Conservation (phyloP, 257 asterid species). For the Nicotiana otophora region DNA sequence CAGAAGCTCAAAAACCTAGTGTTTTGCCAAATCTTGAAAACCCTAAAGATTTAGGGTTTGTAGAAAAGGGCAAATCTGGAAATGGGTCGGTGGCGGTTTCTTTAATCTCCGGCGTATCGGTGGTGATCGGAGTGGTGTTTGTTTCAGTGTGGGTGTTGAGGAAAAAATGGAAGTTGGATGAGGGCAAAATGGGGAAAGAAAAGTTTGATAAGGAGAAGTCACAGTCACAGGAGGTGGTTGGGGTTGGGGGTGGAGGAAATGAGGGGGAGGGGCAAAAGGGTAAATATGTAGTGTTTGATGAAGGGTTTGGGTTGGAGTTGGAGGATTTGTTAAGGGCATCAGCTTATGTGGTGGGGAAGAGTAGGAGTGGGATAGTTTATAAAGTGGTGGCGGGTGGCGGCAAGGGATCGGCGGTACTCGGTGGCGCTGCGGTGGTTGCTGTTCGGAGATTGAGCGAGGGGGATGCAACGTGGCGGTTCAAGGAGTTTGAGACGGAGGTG, state of each 20-base stretch:
- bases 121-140: constrained; percentile 48
- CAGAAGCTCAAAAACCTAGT: constrained; percentile 59
- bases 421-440: constrained; percentile 50
- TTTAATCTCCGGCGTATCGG: constrained; percentile 52
- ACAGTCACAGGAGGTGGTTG: constrained; percentile 9
- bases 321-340: constrained; percentile 97
- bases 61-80: constrained; percentile 27
- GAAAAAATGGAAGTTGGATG: constrained; percentile 47
- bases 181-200: constrained; percentile 38
- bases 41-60: constrained; percentile 37
- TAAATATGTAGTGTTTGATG: constrained; percentile 66
- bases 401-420: constrained; percentile 16
- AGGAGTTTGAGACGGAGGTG: constrained; percentile 84
- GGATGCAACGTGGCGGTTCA: constrained; percentile 54
- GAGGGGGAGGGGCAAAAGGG: constrained; percentile 71
- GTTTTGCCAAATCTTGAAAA: constrained; percentile 33
- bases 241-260: constrained; percentile 10
- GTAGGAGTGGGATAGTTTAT: constrained; percentile 87
- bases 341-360: constrained; percentile 93
- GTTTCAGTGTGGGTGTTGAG: constrained; percentile 49
- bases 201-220: constrained; percentile 24
- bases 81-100: constrained; percentile 40
- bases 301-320: constrained; percentile 69
- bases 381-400: constrained; percentile 74
- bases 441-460: constrained; percentile 94